Conservation (phyloP, 305 asterid genomes). For the Withania somnifera region DNA sequence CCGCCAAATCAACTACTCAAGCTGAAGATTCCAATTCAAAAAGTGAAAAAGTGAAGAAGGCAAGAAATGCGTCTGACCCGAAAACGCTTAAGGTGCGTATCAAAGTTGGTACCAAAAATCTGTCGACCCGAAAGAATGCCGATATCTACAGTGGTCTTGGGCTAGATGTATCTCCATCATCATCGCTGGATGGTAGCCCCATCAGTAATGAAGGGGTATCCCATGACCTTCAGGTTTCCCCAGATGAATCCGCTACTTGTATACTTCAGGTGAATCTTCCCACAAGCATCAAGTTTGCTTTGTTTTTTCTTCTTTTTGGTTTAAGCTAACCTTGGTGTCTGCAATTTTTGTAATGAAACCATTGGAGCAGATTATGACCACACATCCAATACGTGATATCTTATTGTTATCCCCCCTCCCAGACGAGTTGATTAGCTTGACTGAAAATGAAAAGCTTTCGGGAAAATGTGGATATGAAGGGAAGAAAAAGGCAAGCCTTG, state of each 20-base stretch:
- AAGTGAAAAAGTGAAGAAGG: constrained; percentile 30
- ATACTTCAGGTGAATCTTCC: constrained; percentile 67
- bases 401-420: constrained; percentile 72
- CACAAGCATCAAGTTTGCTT: neutral
- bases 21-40: constrained; percentile 41
- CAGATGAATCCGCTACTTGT: constrained; percentile 76
- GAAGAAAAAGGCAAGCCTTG: constrained; percentile 21
- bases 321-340: constrained; percentile 1
- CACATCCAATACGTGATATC: constrained; percentile 33
- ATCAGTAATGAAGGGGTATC: constrained; percentile 41
- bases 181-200: constrained; percentile 75
- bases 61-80: constrained; percentile 45
- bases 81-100: constrained; percentile 78
- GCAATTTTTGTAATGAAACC: neutral
- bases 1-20: constrained; percentile 20
- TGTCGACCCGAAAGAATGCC: constrained; percentile 63
- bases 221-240: constrained; percentile 33
- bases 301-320: neutral
- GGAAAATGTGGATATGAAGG: constrained; percentile 37
- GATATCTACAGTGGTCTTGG: constrained; percentile 96
- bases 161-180: constrained; percentile 81
- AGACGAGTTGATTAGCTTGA: constrained; percentile 42
- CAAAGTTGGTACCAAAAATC: constrained; percentile 76
- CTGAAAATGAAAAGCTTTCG: constrained; percentile 29
- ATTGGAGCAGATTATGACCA: constrained; percentile 70